Base-by-base conservation (phyloP, 495 filamentous ascomycete genomes). In the Penicillium roqueforti region DNA sequence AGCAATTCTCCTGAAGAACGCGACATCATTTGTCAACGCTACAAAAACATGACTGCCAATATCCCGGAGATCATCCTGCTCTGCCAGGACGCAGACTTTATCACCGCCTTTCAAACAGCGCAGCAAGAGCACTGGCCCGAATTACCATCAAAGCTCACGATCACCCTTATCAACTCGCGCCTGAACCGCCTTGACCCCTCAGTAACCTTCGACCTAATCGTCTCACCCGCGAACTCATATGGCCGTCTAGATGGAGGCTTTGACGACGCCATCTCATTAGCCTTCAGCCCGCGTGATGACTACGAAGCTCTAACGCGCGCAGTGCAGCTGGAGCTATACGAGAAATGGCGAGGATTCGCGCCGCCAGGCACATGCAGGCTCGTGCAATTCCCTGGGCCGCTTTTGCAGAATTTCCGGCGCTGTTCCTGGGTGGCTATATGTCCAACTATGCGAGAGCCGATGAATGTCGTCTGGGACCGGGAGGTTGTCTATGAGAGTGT, bases 401-500 rank as follows among this genome's bases (percentile, higher is more conserved):
- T 71, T n/a, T 51, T 59, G 34, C 43, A 29, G 25, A 76, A 77
- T 42, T 5, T 4, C 3, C 72, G 69, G 58, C 63, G 60, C 5
- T 75, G 72, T 57, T 59, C 54, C 29, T 78, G 72, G 63, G 54
- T 81, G 14, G 76, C 70, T 7, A 51, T 81, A n/a, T 81, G 78
- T 61, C 78, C 78, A 25, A 80, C 77, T 7, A 81, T 80, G 77
- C 57, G 72, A 20, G 58, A 70, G 14, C 77, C 76, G 0, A 29
- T 57, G 4, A 34, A 63, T 47, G 73, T 68, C 19, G 36, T n/a
- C 16, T 81, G 78, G 77, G 73, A 81, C 55, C 71, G 74, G 3
- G 79, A 80, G 61, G 65, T 81, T n/a, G 73, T 80, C 18, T 80
- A 77, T 53, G 71, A 80, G 59, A 76, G 79, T 64, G 58, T 76